Base-by-base conservation (phyloP, 2,329 filamentous ascomycete species). In the Lecanicillium sp. region DNA sequence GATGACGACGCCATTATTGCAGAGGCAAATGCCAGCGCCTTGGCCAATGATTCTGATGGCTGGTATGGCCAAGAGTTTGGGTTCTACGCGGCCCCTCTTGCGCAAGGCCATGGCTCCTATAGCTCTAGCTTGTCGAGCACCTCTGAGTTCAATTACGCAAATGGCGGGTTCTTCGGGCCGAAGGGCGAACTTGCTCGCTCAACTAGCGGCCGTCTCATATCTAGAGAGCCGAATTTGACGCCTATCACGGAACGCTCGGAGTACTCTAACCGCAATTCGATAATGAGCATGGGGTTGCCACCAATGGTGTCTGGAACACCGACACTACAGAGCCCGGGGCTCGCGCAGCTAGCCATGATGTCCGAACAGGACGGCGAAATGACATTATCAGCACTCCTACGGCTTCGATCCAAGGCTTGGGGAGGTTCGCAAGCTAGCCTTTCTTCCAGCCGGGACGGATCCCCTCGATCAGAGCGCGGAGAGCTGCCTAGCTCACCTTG, bases 51-150 rank as follows among this genome's bases (percentile, higher is more conserved):
- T 53, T 82, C 82, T 6, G 90, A 96, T 46, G 90, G 87, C 1
- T 94, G 92, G 66, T 98, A 98, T 54, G 92, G 92, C 0, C 83
- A 88, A 49, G 92, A 98, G 57, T 98, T 98, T 54, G 89, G 88
- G 1, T 98, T 98, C 59, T 98, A 95, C 58, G 87, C 89, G 1
- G 68, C 71, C 2, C 74, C 77, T 1, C 48, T 62, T 5, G 56
- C 56, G 13, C 57, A 63, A 10, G 11, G 11, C 22, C 61, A 69
- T 33, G 69, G 68, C 15, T 66, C 64, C 20, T 63, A 65, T 40
- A 65, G 66, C 29, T 62, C 68, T 6, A 64, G 43, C 15, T 33
- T 42, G 5, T 47, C 53, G 2, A 39, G 45, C 5, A 34, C 53
- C 28, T 63, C 63, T 28, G 56, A 65, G 7, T 72, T 70, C 29